Base-by-base conservation (phyloP, 2,329 filamentous ascomycete genomes). In the Apiospora kogelbergensis region DNA sequence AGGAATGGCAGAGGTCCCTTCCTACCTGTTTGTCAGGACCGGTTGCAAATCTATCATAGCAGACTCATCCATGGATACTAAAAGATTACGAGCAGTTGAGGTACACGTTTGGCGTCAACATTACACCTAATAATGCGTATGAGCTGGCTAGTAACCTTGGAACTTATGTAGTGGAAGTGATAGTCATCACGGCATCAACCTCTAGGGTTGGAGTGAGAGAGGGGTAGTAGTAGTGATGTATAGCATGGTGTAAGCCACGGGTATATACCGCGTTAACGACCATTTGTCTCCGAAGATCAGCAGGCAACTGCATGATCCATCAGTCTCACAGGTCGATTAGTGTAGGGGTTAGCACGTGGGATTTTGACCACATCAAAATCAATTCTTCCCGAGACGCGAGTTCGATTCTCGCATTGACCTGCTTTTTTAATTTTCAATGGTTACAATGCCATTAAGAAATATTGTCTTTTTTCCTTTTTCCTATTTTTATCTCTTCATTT, bases 351-450 rank as follows among this genome's bases (percentile, higher is more conserved):
- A 60, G 53, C 53, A 60, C 53, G 53, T 60, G 53, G 53, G 53
- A 60, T 60, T 60, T 60, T 60, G 53, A 60, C 53, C 20, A 37
- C 53, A 60, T 60, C 53, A 60, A 60, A 60, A 60, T 60, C 53
- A 60, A 60, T 60, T 60, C 53, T 60, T 60, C 53, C 53, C 53
- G 53, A 60, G 53, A 60, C 53, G 53, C 53, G 53, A 60, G 53
- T 60, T 60, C 53, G 53, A 60, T 60, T 60, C 53, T 60, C 41
- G 41, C 63, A 65, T n/a, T 65, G 22, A 65, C 44, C 24, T 30
- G 13, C 5, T 5, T 22, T 65, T 65, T 42, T 40, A n/a, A 3
- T 6, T 30, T 33, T 22, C 3, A 10, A 37, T 60, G 7, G 2
- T 15, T 42, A 1, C 17, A 13, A 15, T 42, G 7, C 33, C 33